phyloP scores from a whole-genome alignment of 1,284 basidiomycete species.

The Rhizoctonia solani region DNA sequence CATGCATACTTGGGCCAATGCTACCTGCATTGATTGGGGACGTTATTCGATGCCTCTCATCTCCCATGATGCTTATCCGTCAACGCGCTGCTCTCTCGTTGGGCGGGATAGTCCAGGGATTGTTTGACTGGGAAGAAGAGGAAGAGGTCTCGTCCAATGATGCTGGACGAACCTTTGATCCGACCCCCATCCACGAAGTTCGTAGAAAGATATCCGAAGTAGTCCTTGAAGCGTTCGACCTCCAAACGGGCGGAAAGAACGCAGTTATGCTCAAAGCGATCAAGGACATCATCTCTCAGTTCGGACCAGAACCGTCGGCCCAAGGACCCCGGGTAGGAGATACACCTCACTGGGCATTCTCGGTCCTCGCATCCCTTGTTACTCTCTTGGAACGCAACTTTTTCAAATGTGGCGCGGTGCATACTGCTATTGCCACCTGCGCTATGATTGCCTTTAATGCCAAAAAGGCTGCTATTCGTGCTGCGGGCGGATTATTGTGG shows the following conservation, averaged over 20 bases:
- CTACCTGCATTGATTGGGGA: constrained; percentile 24
- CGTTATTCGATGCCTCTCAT: constrained; percentile 5
- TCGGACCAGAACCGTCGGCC: constrained; percentile 9
- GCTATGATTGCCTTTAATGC: constrained; percentile 8
- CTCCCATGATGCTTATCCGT: constrained; percentile 20
- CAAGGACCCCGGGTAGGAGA: constrained; percentile 6
- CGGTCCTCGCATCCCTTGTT: constrained; percentile 34
- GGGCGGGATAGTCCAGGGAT: constrained; percentile 36
- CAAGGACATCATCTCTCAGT: constrained; percentile 24
- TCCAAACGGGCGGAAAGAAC: constrained; percentile 10
- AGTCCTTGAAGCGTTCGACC: constrained; percentile 23
- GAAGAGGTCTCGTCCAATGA: constrained; percentile 9
- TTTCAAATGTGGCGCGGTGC: constrained; percentile 26
- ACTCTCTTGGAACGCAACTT: constrained; percentile 32
- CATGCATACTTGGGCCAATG: constrained; percentile 29
- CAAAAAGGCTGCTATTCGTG: constrained; percentile 26
- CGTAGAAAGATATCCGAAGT: constrained; percentile 8
- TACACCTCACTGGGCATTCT: constrained; percentile 36
- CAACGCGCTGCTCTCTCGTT: constrained; percentile 34
- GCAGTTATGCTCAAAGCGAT: constrained; percentile 22
- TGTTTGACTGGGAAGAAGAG: constrained; percentile 32
- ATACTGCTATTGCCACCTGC: constrained; percentile 16
- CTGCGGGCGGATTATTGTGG: constrained; percentile 32
- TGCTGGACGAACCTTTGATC: background rate
- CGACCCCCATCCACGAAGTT: constrained; percentile 1